Evolutionary conservation across 306 rosid species (phyloP).

Genomic region (Lupinus albus): DNA sequence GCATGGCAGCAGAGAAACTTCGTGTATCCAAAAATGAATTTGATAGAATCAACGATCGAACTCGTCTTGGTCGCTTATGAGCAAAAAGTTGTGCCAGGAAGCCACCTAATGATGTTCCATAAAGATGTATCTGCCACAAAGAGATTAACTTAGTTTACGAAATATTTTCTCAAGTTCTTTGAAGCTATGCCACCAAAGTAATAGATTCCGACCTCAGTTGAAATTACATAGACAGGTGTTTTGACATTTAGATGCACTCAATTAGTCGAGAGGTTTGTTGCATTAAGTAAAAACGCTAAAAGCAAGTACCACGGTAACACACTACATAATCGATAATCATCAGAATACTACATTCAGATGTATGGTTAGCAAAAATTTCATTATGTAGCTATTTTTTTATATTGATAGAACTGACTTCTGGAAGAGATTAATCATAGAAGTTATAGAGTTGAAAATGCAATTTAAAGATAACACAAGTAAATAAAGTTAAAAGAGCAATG

Average conservation of each 20-base stretch:
- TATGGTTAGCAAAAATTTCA: constrained; percentile 16
- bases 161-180: constrained; percentile 23
- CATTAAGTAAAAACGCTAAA: background rate
- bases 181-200: constrained; percentile 20
- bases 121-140: constrained; percentile 85
- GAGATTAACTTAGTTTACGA: constrained; percentile 38
- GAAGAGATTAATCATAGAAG: constrained; percentile 22
- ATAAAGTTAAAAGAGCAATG: background rate
- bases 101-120: constrained; percentile 98
- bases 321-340: constrained; percentile 16
- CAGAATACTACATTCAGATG: constrained; percentile 26
- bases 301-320: constrained; percentile 3
- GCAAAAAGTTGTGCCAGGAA: constrained; percentile 98
- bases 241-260: background rate
- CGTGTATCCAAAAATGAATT: constrained; percentile 85
- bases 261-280: constrained; percentile 20
- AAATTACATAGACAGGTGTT: constrained; percentile 30
- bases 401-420: constrained; percentile 28
- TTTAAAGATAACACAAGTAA: background rate
- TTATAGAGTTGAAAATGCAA: constrained; percentile 30
- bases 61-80: constrained; percentile 94
- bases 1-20: constrained; percentile 88
- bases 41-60: constrained; percentile 84
- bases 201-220: constrained; percentile 15
- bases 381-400: constrained; percentile 14